Base-by-base conservation (phyloP, 208 protist genomes). In the Wallacemonas sp. region DNA sequence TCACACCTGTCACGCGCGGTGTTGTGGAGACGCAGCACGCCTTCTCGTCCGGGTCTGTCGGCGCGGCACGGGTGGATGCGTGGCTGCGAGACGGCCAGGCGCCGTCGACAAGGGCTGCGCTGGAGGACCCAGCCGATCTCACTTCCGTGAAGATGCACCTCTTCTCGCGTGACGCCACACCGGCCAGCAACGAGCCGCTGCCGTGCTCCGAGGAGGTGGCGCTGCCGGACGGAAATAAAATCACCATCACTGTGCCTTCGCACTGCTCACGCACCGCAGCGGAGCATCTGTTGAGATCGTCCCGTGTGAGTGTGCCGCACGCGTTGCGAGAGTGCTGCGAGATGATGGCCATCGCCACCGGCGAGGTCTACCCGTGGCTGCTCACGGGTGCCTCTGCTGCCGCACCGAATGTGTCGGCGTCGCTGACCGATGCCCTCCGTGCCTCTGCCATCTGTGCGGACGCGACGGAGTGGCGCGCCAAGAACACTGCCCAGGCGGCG, bases 1-100 rank as follows among this genome's bases (percentile, higher is more conserved):
- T 88, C 17, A 81, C 79, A 8, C 81, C 90, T 17, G 73, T 95
- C 19, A 65, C 67, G 9, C 64, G 68, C 14, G 64, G 45, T 42
- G 65, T 84, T 21, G 88, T 92, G 42, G 42, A 39, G 51, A 75
- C 76, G 19, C 60, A 82, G 45, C 56, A 68, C 4, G 42, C 26
- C n/a, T 53, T 70, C 5, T 3, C 51, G 17, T 58, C 51, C 14
- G 3, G 28, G 30, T 42, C 4, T 17, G 56, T 49, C 15, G 39
- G 56, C 6, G 68, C 55, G 6, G 69, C 28, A 11, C 47, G 21
- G 56, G 56, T 47, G 12, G 56, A 62, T 14, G 56, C 21, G 5
- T 51, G 26, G 41, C 68, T 24, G 39, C 39, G 6, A 47, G 67
- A 24, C 14, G 55, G 17, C 31, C 65, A 58, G 31, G 30, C 51